Base-by-base conservation (phyloP, 495 filamentous ascomycete species). In the Neurospora cerealis region DNA sequence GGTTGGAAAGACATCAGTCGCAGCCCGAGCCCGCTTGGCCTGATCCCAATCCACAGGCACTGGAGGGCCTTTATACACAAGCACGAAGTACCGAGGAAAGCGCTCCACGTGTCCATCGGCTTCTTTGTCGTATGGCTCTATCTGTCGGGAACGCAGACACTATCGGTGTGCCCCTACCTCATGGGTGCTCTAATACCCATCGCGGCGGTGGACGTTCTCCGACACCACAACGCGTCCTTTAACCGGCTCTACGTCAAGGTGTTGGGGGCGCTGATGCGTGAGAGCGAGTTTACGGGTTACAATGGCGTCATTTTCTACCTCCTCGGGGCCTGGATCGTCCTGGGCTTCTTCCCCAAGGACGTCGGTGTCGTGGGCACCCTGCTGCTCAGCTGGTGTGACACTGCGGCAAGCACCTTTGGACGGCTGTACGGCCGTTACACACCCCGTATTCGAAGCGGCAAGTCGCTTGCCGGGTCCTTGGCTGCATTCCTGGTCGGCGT, bases 241-340 rank as follows among this genome's bases (percentile, higher is more conserved):
- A 99, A 99, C 80, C 88, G 89, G 32, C 75, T 98, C 38, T 99
- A 99, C 79, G 95, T 97, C 74, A 88, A 87, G 38, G 89, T 88
- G 42, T 78, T 97, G 24, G 96, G 96, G 41, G 93, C 94, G 17
- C 85, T 98, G 73, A 99, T 99, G 96, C 92, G 96, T 72, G 96
- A 99, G 85, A 93, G 90, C 72, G 96, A 99, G 83, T 97, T 94
- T 71, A 84, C 88, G 19, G 93, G 93, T 41, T 98, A 92, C 85
- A 99, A 99, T 79, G 96, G 96, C 48, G 95, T 98, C 71, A 95
- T 99, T 72, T 97, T 92, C 87, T 99, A 98, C 78, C 88, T 99
- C 7, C 87, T 97, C 13, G 96, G 96, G 17, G 91, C 94, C 28
- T 98, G 93, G 86, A 87, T 89, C 21, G 94, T 93, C 34, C 87